Base-by-base conservation (phyloP, 2,329 filamentous ascomycete genomes). In the Orbilia brochopaga region DNA sequence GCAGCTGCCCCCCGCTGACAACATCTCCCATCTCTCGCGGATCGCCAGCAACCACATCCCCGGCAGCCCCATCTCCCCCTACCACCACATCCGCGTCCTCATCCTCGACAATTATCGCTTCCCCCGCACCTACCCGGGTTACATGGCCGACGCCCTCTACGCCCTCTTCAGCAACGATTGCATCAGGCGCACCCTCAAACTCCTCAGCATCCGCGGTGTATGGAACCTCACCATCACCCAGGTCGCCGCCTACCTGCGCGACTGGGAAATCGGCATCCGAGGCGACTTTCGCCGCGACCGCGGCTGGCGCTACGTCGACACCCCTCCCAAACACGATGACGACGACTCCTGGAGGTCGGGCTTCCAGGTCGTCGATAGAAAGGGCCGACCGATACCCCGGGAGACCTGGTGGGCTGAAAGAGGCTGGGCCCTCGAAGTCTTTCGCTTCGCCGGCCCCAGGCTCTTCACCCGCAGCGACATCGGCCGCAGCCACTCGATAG, bases 31-130 rank as follows among this genome's bases (percentile, higher is more conserved):
- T 35, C 27, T 72, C 23, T 32, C 48, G 7, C 62, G 57, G 52
- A 59, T 72, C 24, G 7, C 54, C 0, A 44, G 57, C 10, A 72
- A 65, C 17, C 67, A 72, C 46, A 48, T 55, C 10, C 55, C 60
- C 21, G 57, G 55, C n/a, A 60, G 60, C 1, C 67, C 67, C 4
- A 65, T 72, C 40, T 72, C 67, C 6, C 60, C 67, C 2, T 72
- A 56, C 52, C 55, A 65, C 30, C 67, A 72, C 17, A 60, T 64
- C 5, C 21, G 67, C 5, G 60, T 72, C 4, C 17, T 72, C 15
- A 72, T 72, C 11, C 67, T 72, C 8, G 67, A 72, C 40, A 72
- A 72, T 32, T 72, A 60, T 24, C 50, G 19, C 1, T 60, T 72
- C 48, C 37, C 32, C 8, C 55, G 50, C 21, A 60, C 67, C 5